A percentile compares a stretch with the other conserved stretches of the same genome.
Evolutionary conservation across 805 yeast genomes (phyloP).

Genomic region (Ogataea degrootiae): DNA sequence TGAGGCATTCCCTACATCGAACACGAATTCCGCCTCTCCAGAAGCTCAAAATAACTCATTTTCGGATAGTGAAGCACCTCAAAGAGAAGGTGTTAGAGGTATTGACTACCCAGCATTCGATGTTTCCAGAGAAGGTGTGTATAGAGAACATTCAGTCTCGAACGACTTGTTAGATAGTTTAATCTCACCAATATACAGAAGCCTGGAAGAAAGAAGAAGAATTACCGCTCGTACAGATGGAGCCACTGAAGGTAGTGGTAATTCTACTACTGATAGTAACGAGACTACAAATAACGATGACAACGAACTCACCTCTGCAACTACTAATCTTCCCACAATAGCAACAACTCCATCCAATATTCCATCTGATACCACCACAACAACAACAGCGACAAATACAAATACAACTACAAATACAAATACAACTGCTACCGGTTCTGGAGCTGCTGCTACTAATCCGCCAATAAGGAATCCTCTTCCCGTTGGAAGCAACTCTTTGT

Average conservation of each 20-base stretch:
- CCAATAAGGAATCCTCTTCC: background rate
- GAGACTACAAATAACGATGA: slow-evolving; percentile 20
- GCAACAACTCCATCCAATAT: slow-evolving; percentile 19
- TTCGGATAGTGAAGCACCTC: background rate
- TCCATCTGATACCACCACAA: background rate
- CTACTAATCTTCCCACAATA: background rate
- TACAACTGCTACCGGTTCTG: slow-evolving; percentile 8
- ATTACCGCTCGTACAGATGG: background rate
- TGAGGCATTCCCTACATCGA: background rate
- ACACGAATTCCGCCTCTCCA: background rate
- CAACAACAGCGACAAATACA: background rate
- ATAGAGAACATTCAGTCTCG: slow-evolving; percentile 19
- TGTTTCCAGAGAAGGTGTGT: slow-evolving; percentile 29
- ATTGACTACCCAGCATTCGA: slow-evolving; percentile 34
- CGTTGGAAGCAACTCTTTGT: background rate
- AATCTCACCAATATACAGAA: slow-evolving; percentile 22
- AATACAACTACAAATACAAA: background rate
- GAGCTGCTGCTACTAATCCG: slow-evolving; percentile 16
- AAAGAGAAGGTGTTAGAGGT: slow-evolving; percentile 25
- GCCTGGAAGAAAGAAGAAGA: slow-evolving; percentile 12
- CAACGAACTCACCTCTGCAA: slow-evolving; percentile 11
- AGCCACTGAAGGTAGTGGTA: background rate
- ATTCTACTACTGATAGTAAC: slow-evolving; percentile 1
- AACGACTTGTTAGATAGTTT: slow-evolving; percentile 20
- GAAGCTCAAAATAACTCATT: background rate